These are phyloP conservation scores for Vigna mungo DNA, from an alignment of 306 rosid genomes.

Conservation along the genomic window DNA sequence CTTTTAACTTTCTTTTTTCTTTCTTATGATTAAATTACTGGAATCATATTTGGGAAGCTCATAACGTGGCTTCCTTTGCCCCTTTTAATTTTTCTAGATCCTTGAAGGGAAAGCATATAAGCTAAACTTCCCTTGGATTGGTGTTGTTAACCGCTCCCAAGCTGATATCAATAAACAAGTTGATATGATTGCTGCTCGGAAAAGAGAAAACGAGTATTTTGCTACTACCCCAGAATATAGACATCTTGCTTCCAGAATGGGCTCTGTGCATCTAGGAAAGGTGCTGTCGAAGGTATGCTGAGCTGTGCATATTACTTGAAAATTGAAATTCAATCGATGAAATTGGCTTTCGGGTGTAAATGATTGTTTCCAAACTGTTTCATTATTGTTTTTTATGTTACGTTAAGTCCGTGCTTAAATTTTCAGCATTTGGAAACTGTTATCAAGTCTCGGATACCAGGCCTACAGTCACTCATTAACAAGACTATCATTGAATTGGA, in stretches of 20 bases:
- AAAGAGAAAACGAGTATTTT: constrained; percentile 90
- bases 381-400: neutral
- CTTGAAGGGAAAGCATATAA: constrained; percentile 85
- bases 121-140: constrained; percentile 96
- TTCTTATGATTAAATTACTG: constrained; percentile 9
- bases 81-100: constrained; percentile 35
- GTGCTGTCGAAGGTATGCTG: constrained; percentile 85
- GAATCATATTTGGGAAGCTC: constrained; percentile 11
- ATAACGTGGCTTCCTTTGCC: constrained; percentile 10
- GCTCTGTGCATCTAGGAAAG: constrained; percentile 97
- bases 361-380: constrained; percentile 16
- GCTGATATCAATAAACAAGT: constrained; percentile 95
- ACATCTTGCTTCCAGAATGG: constrained; percentile 95
- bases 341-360: constrained; percentile 10
- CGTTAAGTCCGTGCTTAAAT: constrained; percentile 19
- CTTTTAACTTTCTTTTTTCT: neutral
- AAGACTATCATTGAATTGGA: constrained; percentile 90
- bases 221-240: constrained; percentile 79
- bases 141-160: constrained; percentile 98
- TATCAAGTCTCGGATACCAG: constrained; percentile 94
- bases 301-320: constrained; percentile 25
- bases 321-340: constrained; percentile 21
- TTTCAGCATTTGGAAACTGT: constrained; percentile 95
- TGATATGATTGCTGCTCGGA: constrained; percentile 99
- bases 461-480: constrained; percentile 91